Base-by-base conservation (phyloP, 2,329 filamentous ascomycete genomes). In the Sporothrix brunneoviolacea region DNA sequence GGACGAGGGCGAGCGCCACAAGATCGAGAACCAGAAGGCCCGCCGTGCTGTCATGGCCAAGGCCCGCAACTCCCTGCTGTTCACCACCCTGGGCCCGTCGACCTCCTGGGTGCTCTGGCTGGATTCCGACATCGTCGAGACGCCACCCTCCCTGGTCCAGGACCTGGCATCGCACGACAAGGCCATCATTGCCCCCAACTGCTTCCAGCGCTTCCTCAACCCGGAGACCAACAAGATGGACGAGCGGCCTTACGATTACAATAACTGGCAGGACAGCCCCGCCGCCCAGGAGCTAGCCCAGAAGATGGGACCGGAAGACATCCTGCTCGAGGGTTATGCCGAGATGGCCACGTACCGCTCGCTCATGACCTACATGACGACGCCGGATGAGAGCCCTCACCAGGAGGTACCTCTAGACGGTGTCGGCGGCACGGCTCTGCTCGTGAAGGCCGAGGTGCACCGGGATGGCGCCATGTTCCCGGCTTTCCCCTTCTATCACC, bases 391-490 rank as follows among this genome's bases (percentile, higher is more conserved):
- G 15, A 77, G 86, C 59, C 65, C 69, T 37, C 72, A 79, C 44
- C 68, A 76, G 32, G 82, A 87, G 62, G 79, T 96, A 46, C 76
- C 83, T 38, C 76, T 98, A 8, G 93, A 98, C 64, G 93, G 93
- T 44, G 93, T 98, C 4, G 93, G 93, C 50, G 93, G 93, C 32
- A 94, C 91, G 1, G 88, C 91, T 2, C 72, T 98, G 56, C 72
- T 98, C 62, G 93, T 98, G 54, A 96, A 95, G 72, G 93, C 91
- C 2, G 91, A 97, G 53, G 93, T 98, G 21, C 93, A 98, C 66
- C 82, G 93, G 22, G 93, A 98, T 63, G 93, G 93, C 18, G 91
- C 93, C 65, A 98, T 97, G 91, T 98, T 98, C 71, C 93, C 93
- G 16, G 81, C 93, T 0, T 98, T 98, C 65, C 71, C 91, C 3